Evolutionary conservation across 306 rosid genomes (phyloP).

Genomic region (Potentilla sterilis): DNA sequence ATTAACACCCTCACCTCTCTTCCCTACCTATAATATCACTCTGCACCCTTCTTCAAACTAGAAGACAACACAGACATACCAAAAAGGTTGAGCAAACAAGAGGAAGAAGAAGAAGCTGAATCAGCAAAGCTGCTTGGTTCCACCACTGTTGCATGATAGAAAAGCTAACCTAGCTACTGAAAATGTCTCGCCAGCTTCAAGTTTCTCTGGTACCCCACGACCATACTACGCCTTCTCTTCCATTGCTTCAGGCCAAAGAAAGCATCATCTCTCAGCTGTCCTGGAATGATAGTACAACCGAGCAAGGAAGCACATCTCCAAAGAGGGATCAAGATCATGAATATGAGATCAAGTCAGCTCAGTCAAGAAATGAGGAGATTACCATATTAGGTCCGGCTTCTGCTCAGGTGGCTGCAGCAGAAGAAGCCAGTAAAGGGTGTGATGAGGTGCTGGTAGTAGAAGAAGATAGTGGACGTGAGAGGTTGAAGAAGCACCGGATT

Average conservation of each 20-base stretch:
- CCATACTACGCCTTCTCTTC: conserved; percentile 17
- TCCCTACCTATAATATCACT: not conserved
- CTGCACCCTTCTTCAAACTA: conserved; percentile 1
- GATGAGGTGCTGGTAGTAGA: not conserved
- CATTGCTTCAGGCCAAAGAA: conserved; percentile 27
- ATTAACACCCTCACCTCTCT: not conserved
- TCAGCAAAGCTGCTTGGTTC: not conserved
- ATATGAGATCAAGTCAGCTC: conserved; percentile 9
- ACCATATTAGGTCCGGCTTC: conserved; percentile 3
- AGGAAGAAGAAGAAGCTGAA: not conserved
- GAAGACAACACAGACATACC: not conserved
- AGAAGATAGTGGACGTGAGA: conserved; percentile 66
- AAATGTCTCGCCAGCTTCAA: conserved; percentile 32
- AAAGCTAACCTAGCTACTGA: conserved; percentile 2
- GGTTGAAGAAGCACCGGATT: conserved; percentile 62
- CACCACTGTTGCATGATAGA: conserved; percentile 22
- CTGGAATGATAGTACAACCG: not conserved
- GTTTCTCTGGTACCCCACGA: conserved; percentile 8
- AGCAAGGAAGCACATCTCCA: conserved; percentile 9
- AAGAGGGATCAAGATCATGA: not conserved
- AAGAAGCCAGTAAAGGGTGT: not conserved
- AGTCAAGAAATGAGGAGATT: conserved; percentile 21
- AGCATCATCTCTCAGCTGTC: not conserved
- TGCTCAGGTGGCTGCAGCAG: conserved; percentile 6
- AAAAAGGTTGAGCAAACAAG: not conserved